Evolutionary conservation across 2,329 filamentous ascomycete species (phyloP), one percentile per base, ranked within the genome.

Genomic region (Xenosphaeropsis pyriputrescens): DNA sequence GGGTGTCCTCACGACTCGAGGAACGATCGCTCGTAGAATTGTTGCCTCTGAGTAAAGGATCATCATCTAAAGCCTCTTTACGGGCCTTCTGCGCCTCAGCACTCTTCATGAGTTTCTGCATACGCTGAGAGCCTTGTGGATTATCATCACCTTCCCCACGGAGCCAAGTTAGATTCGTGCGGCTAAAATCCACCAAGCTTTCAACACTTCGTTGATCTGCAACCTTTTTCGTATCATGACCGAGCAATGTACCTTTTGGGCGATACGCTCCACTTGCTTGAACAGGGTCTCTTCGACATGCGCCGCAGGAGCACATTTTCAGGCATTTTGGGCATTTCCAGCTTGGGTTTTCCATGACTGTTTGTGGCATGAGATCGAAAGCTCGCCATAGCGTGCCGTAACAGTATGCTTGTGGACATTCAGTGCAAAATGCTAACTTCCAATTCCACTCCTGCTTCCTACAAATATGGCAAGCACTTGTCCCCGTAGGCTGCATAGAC

Each of bases 171-270:
- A 93, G 64, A 54, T 98, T 98, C 38, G 93, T 89, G 31, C 84
- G 68, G 18, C 83, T 77, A 57, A 95, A 95, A 54, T 96, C 86
- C 7, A 96, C 85, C 16, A 96, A 68, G 17, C 77, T 79, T 56
- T 96, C 89, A 5, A 94, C 76, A 50, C 88, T 95, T 42, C 91
- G 77, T 37, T 84, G 80, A 58, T 98, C 91, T 2, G 91, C 89
- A 35, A 96, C 78, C 26, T 82, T 80, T 38, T 77, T 82, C 0
- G 91, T 98, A 47, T 96, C 86, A 50, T 95, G 86, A 0, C 91
- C 91, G 2, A 96, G 70, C 1, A 89, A 65, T 1, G 86, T 94
- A 40, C 81, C 85, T 50, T 85, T 91, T 0, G 91, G 91, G 37
- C 82, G 75, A 51, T 94, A 94, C 0, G 88, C 83, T 5, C 67